Conservation (phyloP, 2,329 filamentous ascomycete species). For the Pseudohalonectria lignicola region DNA sequence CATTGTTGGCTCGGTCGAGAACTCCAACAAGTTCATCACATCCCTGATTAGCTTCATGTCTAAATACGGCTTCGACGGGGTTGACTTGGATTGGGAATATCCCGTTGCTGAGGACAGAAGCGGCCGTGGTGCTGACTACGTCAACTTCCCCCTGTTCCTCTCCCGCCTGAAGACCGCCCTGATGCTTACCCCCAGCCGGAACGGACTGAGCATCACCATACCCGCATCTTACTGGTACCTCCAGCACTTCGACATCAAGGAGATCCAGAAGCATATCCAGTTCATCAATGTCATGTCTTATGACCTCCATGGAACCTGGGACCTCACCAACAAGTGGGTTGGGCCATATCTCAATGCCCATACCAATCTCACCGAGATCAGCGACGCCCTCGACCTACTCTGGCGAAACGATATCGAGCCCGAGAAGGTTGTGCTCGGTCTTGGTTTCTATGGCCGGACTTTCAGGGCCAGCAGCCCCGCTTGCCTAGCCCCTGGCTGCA, state of each 20-base stretch:
- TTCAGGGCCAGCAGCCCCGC: slow-evolving; percentile 9
- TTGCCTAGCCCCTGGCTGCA: slow-evolving; percentile 15
- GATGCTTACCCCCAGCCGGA: background rate
- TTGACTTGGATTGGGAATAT: slow-evolving; percentile 9
- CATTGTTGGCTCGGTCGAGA: slow-evolving; percentile 8
- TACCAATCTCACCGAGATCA: slow-evolving; percentile 33
- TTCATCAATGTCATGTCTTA: slow-evolving; percentile 13
- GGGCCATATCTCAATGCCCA: slow-evolving; percentile 23
- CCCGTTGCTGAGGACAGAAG: slow-evolving; percentile 4
- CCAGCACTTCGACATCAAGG: slow-evolving; percentile 2
- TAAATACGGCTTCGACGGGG: slow-evolving; percentile 6
- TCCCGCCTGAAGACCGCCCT: background rate
- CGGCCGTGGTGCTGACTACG: background rate
- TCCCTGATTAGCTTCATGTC: slow-evolving; percentile 7
- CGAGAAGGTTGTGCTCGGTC: slow-evolving; percentile 27
- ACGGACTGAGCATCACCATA: slow-evolving; percentile 3
- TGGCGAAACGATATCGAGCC: slow-evolving; percentile 31
- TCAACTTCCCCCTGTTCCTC: slow-evolving; percentile 1
- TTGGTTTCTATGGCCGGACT: slow-evolving; percentile 28
- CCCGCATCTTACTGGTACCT: slow-evolving; percentile 3
- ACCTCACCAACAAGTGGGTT: slow-evolving; percentile 10
- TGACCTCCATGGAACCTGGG: slow-evolving; percentile 28
- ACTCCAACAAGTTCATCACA: slow-evolving; percentile 11
- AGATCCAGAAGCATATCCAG: background rate
- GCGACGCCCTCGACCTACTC: slow-evolving; percentile 26